Evolutionary conservation across 176 grass and related monocot species (phyloP), one percentile per base, ranked within the genome.

Genomic region (Coix lacrymajobi): DNA sequence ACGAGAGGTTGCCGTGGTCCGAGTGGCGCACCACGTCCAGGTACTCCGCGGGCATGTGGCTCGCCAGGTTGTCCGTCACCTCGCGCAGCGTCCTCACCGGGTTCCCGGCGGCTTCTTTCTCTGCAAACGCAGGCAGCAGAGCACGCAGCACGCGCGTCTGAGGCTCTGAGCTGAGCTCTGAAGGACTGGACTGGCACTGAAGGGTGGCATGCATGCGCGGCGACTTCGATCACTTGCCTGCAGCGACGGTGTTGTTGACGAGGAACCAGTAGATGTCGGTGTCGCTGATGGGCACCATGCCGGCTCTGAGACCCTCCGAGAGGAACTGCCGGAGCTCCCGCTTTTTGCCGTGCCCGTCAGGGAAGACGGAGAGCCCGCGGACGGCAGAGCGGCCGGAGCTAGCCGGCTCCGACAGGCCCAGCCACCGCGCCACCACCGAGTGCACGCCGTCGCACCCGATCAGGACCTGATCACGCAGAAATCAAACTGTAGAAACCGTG

Each of bases 401-500:
- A 26, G 16, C 81, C 12, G 94, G 89, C 33, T 91, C 38, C 10
- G 84, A 67, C 52, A 91, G 12, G 8, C 87, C 89, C 87, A 93
- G 65, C 87, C 94, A 93, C 41, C 56, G 87, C 17, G 91, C 91
- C 7, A 93, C 86, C 52, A 73, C 66, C 1, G 94, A 97, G 81
- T 88, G 84, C 33, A 91, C 67, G 14, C 91, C 91, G 71, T 97
- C 94, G 79, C 91, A 93, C 15, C 94, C 91, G 20, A 91, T 88
- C 57, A 97, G 24, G 7, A 87, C 75, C 93, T 92, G 78, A 1
- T 1, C 25, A 25, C 10, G 49, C n/a, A n/a, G n/a, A n/a, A n/a
- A n/a, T n/a, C n/a, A n/a, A n/a, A n/a, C n/a, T n/a, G n/a, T n/a
- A n/a, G n/a, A n/a, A n/a, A n/a, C n/a, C n/a, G n/a, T n/a, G n/a